Conservation (phyloP, 2,329 filamentous ascomycete genomes). For the Chaetoscypha palmicola region DNA sequence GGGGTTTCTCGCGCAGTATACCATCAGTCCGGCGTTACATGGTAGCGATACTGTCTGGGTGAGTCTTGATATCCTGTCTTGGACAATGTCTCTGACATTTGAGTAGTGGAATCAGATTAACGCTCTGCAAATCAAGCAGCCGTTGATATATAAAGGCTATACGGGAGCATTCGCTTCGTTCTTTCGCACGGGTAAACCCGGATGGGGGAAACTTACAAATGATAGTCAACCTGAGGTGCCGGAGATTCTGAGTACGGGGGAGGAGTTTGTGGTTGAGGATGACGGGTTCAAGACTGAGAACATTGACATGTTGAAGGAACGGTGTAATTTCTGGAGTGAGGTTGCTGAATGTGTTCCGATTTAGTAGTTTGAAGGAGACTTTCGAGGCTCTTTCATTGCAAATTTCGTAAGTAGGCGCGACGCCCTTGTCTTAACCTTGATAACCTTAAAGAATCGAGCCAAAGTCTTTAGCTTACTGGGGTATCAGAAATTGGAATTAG, state of each 20-base stretch:
- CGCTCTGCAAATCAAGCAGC: constrained; percentile 43
- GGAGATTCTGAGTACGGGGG: constrained; percentile 23
- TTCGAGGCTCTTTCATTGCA: too few species aligned
- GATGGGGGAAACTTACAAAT: constrained; percentile 47
- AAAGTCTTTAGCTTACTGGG: too few species aligned
- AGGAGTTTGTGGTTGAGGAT: constrained; percentile 45
- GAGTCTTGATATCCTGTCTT: constrained; percentile 18
- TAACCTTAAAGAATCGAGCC: too few species aligned
- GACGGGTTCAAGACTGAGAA: constrained; percentile 37
- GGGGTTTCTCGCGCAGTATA: constrained; percentile 53
- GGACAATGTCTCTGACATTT: neutral
- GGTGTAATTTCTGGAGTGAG: constrained; percentile 47
- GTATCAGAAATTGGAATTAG: too few species aligned
- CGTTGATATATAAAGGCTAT: constrained; percentile 49
- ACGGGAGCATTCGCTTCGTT: constrained; percentile 54
- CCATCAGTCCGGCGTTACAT: constrained; percentile 51
- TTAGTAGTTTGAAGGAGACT: constrained; percentile 17
- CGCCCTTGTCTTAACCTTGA: too few species aligned
- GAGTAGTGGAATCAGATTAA: constrained; percentile 50
- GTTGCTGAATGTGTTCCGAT: constrained; percentile 41
- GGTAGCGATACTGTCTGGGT: constrained; percentile 51
- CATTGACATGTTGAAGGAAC: constrained; percentile 35
- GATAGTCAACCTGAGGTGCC: constrained; percentile 39
- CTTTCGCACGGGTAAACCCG: constrained; percentile 52
- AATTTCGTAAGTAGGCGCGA: too few species aligned